phyloP scores from a whole-genome alignment of 2,329 filamentous ascomycete species.

The Claviceps fusiformis region DNA sequence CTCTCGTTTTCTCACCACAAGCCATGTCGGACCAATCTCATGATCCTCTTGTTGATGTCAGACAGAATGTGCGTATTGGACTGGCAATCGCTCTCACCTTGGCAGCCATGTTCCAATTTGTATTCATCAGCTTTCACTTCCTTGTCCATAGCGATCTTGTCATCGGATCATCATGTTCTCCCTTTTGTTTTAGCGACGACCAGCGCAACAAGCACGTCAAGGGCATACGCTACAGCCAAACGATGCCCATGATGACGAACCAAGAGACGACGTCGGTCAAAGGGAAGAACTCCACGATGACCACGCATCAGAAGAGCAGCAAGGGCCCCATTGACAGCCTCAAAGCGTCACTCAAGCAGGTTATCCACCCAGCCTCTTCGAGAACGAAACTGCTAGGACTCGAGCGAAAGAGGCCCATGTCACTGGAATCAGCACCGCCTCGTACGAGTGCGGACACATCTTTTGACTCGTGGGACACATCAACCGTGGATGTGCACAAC shows the following conservation, averaged over 20 bases:
- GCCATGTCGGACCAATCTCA: slow-evolving; percentile 8
- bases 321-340: slow-evolving; percentile 15
- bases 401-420: slow-evolving; percentile 30
- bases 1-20: slow-evolving; percentile 25
- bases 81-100: slow-evolving; percentile 31
- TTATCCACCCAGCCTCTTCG: slow-evolving; percentile 42
- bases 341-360: slow-evolving; percentile 28
- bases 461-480: slow-evolving; percentile 67
- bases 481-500: slow-evolving; percentile 48
- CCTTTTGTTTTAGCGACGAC: slow-evolving; percentile 17
- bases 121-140: slow-evolving; percentile 33
- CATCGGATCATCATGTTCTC: slow-evolving; percentile 6
- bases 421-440: slow-evolving; percentile 31
- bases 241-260: slow-evolving; percentile 20
- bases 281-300: slow-evolving; percentile 28
- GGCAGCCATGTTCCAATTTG: slow-evolving; percentile 32
- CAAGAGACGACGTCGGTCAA: slow-evolving; percentile 22
- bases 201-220: slow-evolving; percentile 27
- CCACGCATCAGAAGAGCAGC: slow-evolving; percentile 19
- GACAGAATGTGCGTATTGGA: slow-evolving; percentile 27
- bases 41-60: slow-evolving; percentile 4
- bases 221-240: slow-evolving; percentile 37
- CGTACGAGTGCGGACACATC: slow-evolving; percentile 38
- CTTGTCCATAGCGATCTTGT: slow-evolving; percentile 21
- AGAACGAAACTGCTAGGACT: slow-evolving; percentile 38